A percentile compares a stretch with the other conserved stretches of the same genome.
These are phyloP conservation scores for Ophiostoma sp. DNA, from an alignment of 2,329 filamentous ascomycete species.

Conservation along the genomic window DNA sequence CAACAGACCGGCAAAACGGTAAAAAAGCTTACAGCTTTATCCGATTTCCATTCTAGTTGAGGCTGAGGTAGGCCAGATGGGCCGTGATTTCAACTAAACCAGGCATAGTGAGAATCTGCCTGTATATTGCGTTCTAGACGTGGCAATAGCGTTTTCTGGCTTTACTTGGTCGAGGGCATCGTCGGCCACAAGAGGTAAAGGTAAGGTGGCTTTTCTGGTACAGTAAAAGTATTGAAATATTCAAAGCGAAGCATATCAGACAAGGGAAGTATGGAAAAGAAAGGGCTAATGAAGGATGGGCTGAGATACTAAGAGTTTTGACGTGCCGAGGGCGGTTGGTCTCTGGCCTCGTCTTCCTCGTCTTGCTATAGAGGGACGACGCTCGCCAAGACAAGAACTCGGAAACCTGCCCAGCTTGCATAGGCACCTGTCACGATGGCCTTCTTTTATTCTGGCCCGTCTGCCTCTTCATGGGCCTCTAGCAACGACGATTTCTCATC, in stretches of 20 bases:
- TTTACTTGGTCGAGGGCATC: background rate
- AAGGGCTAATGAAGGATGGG: background rate
- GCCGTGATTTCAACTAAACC: background rate
- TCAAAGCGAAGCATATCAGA: too few relatives aligned
- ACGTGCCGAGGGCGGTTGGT: background rate
- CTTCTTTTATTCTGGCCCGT: background rate
- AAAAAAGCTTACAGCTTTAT: background rate
- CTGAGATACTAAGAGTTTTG: background rate
- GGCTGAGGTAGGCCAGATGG: background rate
- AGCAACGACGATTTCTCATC: background rate
- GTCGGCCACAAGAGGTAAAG: background rate
- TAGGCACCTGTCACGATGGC: background rate
- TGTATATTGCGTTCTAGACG: slow-evolving; percentile 1
- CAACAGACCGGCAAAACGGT: background rate
- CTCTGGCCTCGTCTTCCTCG: background rate
- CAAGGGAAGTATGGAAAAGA: background rate
- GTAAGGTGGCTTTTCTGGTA: too few relatives aligned
- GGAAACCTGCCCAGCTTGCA: background rate
- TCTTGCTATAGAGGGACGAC: background rate
- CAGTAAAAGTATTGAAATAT: too few relatives aligned
- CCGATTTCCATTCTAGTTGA: background rate
- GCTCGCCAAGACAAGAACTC: background rate
- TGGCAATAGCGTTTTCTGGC: slow-evolving; percentile 1
- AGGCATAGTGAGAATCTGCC: background rate
- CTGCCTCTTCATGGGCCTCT: background rate